Evolutionary conservation across 352 stramenopile genomes (phyloP), one percentile per base, ranked within the genome.

Genomic region (Elongisporangium anandrum): DNA sequence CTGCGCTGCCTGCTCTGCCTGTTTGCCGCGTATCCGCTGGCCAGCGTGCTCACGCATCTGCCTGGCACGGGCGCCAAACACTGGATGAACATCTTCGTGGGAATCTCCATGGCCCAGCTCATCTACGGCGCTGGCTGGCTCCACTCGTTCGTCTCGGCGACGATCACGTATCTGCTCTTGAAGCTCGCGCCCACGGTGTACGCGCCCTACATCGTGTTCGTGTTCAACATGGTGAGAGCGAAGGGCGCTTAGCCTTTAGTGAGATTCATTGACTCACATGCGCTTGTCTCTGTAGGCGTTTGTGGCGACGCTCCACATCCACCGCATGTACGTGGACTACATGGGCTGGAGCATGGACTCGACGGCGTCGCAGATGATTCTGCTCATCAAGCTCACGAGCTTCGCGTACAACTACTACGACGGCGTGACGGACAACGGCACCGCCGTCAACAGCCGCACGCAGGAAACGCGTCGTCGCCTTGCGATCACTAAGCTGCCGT

Each of bases 391-490:
- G 68, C 80, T 99, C 29, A 98, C 96, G 55, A 97, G 93, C 67
- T 97, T 99, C 63, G 95, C 89, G 15, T 99, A 92, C 81, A 99
- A 99, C 72, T 86, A 98, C 57, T 94, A 97, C 75, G 96, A 99
- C 69, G 95, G 95, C 38, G 77, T 75, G 1, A 69, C 89, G 22
- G 49, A 60, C 5, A 29, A 59, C n/a, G 65, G 71, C 54, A 74
- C 60, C 26, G 59, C 69, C 20, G 50, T 72, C 47, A 69, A 26
- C 13, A 71, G 68, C 41, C 52, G 57, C 10, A 65, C 82, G 21
- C 75, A 81, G 55, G 54, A 61, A 50, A 65, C 52, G 17, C 71
- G 82, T 9, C 62, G 74, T 22, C 53, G 63, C 19, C 64, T 84
- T 10, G 84, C 92, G 0, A 75, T 98, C 24, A 69, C 72, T 10